Base-by-base conservation (phyloP, 768 basidiomycete genomes). In the Mycena latifolia region DNA sequence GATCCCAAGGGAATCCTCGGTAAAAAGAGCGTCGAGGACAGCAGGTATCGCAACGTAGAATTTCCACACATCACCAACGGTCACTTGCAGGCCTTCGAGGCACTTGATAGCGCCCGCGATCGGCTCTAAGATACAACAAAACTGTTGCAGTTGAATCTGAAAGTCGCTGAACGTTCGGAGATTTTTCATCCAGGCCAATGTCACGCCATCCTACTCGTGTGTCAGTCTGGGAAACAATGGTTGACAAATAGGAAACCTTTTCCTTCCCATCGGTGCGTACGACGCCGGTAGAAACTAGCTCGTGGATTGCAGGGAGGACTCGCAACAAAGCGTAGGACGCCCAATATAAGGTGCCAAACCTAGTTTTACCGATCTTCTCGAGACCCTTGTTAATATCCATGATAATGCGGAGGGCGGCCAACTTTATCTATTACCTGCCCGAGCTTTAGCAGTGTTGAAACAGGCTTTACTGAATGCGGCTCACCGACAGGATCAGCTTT, bases 11-110 rank as follows among this genome's bases (percentile, higher is more conserved):
- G 20, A 5, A 10, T 43, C n/a, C 6, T 43, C 41, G 20, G 20
- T n/a, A 20, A 43, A 43, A 7, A 43, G 12, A 10, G 20, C 41
- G 20, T n/a, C 20, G n/a, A 43, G 41, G 6, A 43, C 41, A 10
- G 41, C 46, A 6, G 59, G 63, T 11, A 68, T 69, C 12, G 72
- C 76, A 7, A 77, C 60, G 64, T 72, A 76, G 43, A 75, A 76
- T 2, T 73, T 61, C 45, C 65, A 77, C 3, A 77, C 57, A 27
- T 74, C 70, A n/a, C 70, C 72, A 18, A 67, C 67, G 18, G 73
- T 75, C 2, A 65, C 56, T 24, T 72, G 50, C 0, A 66, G 61
- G 0, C 68, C 66, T 43, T 77, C 75, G 8, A 77, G 71, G 41
- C 72, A 74, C n/a, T 69, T 67, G 24, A 74, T 67, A 1, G 76